Evolutionary conservation across 257 asterid genomes (phyloP).

Genomic region (Knoxia roxburghii): DNA sequence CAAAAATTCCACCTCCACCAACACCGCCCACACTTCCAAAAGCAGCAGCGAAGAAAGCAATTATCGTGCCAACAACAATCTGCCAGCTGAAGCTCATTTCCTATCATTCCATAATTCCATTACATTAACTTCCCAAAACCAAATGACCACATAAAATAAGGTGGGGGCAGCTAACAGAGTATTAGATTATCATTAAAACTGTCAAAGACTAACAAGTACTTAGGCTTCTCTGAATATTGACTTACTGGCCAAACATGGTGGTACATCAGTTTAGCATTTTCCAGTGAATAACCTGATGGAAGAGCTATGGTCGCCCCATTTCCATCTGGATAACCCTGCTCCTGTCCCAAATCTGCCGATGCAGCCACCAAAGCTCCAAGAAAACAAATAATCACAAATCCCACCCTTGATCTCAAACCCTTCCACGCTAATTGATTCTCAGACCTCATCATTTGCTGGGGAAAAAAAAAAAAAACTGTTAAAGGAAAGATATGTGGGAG

Average conservation of each 20-base stretch:
- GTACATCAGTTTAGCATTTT: constrained; percentile 51
- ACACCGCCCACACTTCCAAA: constrained; percentile 98
- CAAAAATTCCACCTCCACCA: constrained; percentile 97
- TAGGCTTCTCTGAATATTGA: constrained; percentile 8
- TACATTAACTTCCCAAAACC: neutral
- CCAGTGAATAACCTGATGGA: constrained; percentile 35
- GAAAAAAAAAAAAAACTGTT: neutral
- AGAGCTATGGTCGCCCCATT: neutral
- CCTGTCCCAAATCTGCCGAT: constrained; percentile 5
- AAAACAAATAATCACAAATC: neutral
- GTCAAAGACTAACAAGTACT: neutral
- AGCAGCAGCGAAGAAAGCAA: constrained; percentile 94
- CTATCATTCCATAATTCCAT: constrained; percentile 26
- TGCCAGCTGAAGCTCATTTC: constrained; percentile 72
- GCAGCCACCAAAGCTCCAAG: constrained; percentile 3
- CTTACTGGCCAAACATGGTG: constrained; percentile 96
- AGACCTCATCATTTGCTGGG: constrained; percentile 7
- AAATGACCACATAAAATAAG: neutral
- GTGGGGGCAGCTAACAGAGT: neutral
- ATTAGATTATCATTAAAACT: neutral
- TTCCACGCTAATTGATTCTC: neutral
- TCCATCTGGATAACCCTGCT: neutral
- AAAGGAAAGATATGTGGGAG: neutral
- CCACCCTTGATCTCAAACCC: neutral
- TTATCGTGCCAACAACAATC: constrained; percentile 58